A percentile compares a stretch with the other conserved stretches of the same genome.
Conservation (phyloP, 768 basidiomycete species). For the Brasilioporus rufonigricans region DNA sequence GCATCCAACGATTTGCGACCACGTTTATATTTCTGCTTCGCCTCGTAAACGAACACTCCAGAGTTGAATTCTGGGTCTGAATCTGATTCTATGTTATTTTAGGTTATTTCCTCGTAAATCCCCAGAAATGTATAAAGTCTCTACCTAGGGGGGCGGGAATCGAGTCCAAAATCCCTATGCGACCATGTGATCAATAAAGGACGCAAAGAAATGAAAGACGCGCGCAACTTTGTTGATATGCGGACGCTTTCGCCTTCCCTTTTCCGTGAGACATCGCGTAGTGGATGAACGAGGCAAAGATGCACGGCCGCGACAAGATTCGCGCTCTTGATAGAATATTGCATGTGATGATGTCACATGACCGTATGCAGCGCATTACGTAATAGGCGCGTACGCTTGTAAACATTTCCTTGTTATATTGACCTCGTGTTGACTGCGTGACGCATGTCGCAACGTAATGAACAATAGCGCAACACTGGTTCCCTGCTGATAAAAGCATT, state of each 20-base stretch:
- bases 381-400: background rate
- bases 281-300: background rate
- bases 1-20: constrained; percentile 12
- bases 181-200: background rate
- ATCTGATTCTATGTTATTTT: constrained; percentile 24
- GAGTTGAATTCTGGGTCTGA: constrained; percentile 35
- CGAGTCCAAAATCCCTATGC: constrained; percentile 25
- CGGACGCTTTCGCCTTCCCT: constrained; percentile 10
- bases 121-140: background rate
- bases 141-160: constrained; percentile 37
- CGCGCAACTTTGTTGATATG: constrained; percentile 23
- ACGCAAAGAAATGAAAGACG: background rate
- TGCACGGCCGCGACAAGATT: background rate
- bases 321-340: background rate
- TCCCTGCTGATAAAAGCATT: background rate
- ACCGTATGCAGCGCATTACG: background rate
- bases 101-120: background rate
- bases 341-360: constrained; percentile 21
- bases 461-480: too few species aligned
- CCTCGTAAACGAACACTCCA: constrained; percentile 29
- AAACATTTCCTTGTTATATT: too few species aligned
- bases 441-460: too few species aligned
- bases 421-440: too few species aligned
- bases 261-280: constrained; percentile 20
- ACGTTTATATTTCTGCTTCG: constrained; percentile 22